Evolutionary conservation across 2,329 filamentous ascomycete species (phyloP), one percentile per base, ranked within the genome.

Genomic region (Leptodontidium sp.): DNA sequence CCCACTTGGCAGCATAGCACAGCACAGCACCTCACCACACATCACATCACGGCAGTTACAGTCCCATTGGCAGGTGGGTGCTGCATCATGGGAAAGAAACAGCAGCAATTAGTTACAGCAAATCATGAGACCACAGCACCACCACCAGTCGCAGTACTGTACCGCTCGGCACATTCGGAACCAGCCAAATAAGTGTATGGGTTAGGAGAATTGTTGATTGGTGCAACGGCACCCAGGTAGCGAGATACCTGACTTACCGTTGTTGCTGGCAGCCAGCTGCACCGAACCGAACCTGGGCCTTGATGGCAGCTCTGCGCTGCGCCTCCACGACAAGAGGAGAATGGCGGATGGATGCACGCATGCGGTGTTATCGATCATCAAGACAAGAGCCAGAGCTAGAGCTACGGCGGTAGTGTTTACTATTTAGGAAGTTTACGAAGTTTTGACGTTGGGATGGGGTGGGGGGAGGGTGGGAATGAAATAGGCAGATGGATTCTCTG

Each of bases 401-500:
- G 29, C 29, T 1, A 32, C 29, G 29, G 29, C 29, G 4, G 29
- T 32, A 32, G 29, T 6, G 29, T 32, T 32, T 32, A 32, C 29
- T 32, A 32, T 15, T 24, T 38, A 49, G 62, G 53, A 65, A 40
- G 35, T 50, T 57, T 45, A 50, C 21, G 47, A 21, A 50, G n/a
- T 50, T 32, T 32, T 40, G 8, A 62, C 40, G 45, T n/a, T 26
- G 15, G 7, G 45, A 35, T 26, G 15, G 7, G 58, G 38, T 4
- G 38, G 9, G 38, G 38, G 4, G 38, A 6, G 8, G 29, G n/a
- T 45, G 43, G 9, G 43, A 58, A 59, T 32, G 9, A 29, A 58
- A 59, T 32, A 65, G 62, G 38, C 49, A 57, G 62, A 55, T 65
- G 38, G n/a, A 55, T 53, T 55, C 24, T 65, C 50, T 65, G 49